phyloP scores from a whole-genome alignment of 2,329 filamentous ascomycete genomes.

The Stenocarpella maydis region DNA sequence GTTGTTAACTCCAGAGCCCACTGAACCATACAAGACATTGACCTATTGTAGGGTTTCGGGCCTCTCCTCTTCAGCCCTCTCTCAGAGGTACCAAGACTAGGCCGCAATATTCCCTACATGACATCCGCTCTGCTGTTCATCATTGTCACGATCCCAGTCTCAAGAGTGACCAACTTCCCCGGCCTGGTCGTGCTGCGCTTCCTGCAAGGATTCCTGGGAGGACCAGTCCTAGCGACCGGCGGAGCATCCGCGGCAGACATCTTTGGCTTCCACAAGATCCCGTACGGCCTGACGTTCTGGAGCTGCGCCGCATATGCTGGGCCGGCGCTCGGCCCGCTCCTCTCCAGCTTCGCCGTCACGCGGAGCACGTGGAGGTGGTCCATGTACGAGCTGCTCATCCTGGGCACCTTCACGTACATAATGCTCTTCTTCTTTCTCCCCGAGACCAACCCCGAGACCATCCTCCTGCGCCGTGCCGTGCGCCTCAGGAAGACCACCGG shows the following conservation, averaged over 20 bases:
- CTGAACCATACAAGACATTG: not conserved
- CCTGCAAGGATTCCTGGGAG: not conserved
- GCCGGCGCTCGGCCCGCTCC: not conserved
- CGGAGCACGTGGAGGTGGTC: not conserved
- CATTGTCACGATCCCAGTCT: not conserved
- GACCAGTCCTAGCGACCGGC: not conserved
- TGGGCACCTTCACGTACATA: not conserved
- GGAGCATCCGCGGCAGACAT: not conserved
- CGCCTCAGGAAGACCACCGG: not conserved
- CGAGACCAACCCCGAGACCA: not conserved
- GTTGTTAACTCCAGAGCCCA: not conserved
- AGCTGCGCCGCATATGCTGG: not conserved
- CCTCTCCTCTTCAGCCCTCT: not conserved
- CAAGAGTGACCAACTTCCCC: not conserved
- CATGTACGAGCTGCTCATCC: not conserved
- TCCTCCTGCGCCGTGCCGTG: slow-evolving; percentile 4
- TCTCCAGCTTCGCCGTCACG: not conserved
- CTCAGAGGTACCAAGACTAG: not conserved
- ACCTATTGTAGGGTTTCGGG: not conserved
- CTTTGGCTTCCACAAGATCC: not conserved
- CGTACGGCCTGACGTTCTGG: not conserved
- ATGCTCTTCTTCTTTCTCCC: not conserved
- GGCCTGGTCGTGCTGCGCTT: not conserved
- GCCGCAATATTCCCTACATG: not conserved
- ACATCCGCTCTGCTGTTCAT: not conserved